phyloP scores from a whole-genome alignment of 805 yeast species.

The Zygosaccharomyces rouxii region DNA sequence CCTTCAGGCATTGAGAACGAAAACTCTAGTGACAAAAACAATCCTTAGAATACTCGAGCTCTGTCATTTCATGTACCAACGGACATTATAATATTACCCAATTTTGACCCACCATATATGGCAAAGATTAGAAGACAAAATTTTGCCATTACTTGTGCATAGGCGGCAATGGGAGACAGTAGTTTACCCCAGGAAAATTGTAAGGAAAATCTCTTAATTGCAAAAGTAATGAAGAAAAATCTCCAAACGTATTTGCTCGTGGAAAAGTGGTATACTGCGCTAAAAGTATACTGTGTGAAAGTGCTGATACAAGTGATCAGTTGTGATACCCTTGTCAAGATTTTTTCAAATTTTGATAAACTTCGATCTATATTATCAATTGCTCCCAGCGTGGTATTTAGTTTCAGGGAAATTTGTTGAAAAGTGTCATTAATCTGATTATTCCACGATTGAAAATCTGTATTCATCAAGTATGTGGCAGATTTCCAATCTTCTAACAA shows the following conservation, averaged over 20 bases:
- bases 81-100: conserved; percentile 12
- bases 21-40: neutral
- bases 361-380: conserved; percentile 14
- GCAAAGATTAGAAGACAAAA: conserved; percentile 12
- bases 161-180: neutral
- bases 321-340: conserved; percentile 6
- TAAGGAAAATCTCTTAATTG: neutral
- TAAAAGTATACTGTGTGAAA: conserved; percentile 1
- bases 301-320: conserved; percentile 2
- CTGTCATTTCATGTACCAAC: neutral
- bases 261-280: neutral
- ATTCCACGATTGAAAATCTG: conserved; percentile 20
- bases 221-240: neutral
- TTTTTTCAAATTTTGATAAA: conserved; percentile 9
- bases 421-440: conserved; percentile 14
- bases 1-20: neutral
- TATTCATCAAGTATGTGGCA: conserved; percentile 8
- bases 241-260: conserved; percentile 6
- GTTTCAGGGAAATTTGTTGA: conserved; percentile 10
- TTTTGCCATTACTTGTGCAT: conserved; percentile 4
- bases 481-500: conserved; percentile 15
- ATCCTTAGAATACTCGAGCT: neutral
- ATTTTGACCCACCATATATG: conserved; percentile 13
- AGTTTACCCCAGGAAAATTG: neutral
- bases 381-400: conserved; percentile 15